Percentiles rank a stretch among this genome's conserved stretches.
These are phyloP conservation scores for Camelina laxa DNA, from an alignment of 345 rosid species.

Conservation along the genomic window DNA sequence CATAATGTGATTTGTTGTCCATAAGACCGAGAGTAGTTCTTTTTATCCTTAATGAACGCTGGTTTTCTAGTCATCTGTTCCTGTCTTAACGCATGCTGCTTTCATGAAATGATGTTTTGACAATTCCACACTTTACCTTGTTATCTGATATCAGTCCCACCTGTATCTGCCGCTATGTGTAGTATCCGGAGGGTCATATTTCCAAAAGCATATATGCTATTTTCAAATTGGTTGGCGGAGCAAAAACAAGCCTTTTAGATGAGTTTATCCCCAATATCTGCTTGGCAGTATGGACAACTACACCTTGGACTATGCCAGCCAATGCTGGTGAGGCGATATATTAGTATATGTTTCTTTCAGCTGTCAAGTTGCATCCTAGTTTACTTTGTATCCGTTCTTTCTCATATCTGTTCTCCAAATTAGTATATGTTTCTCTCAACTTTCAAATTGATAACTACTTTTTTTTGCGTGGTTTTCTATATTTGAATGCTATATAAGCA, in stretches of 20 bases:
- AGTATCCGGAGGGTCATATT: constrained; percentile 97
- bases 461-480: not conserved
- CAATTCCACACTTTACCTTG: constrained; percentile 11
- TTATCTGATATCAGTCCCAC: constrained; percentile 24
- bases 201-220: constrained; percentile 90
- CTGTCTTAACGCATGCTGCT: not conserved
- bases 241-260: constrained; percentile 51
- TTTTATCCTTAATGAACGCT: constrained; percentile 1
- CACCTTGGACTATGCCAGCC: constrained; percentile 98
- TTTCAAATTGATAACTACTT: not conserved
- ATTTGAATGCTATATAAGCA: not conserved
- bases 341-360: constrained; percentile 13
- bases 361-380: constrained; percentile 14
- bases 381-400: constrained; percentile 7
- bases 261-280: constrained; percentile 76
- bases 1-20: constrained; percentile 4
- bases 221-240: constrained; percentile 60
- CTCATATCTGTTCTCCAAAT: not conserved
- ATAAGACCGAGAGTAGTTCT: not conserved
- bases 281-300: constrained; percentile 95
- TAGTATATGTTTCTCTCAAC: no score
- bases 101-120: not conserved
- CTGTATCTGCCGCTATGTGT: constrained; percentile 35
- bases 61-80: not conserved
- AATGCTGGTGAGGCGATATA: constrained; percentile 72